These are phyloP conservation scores for Backusella westeae DNA, from an alignment of 192 early-diverging fungal species.

Conservation along the genomic window DNA sequence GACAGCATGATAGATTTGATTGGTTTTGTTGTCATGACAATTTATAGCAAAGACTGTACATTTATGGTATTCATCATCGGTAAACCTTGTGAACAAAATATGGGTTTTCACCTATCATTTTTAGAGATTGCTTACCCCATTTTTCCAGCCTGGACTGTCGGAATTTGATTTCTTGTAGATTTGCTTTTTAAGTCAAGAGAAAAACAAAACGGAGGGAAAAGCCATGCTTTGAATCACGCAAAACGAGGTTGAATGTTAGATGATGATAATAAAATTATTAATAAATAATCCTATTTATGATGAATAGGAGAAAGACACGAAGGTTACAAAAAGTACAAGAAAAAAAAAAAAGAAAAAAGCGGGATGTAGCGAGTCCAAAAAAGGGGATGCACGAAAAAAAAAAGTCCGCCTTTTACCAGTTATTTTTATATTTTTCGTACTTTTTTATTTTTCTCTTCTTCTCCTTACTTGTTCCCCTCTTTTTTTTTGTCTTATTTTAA, in stretches of 20 bases:
- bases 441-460: not conserved
- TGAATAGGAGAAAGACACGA: not conserved
- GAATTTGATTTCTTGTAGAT: not conserved
- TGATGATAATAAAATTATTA: not conserved
- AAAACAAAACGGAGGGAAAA: not conserved
- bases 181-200: not conserved
- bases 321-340: not conserved
- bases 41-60: not conserved
- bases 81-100: not conserved
- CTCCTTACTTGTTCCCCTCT: not conserved
- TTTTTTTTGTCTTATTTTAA: not conserved
- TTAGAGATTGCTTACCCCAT: not conserved
- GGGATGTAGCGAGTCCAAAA: not conserved
- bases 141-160: not conserved
- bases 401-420: not conserved
- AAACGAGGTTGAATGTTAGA: not conserved
- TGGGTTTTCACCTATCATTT: not conserved
- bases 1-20: too few relatives aligned
- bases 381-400: not conserved
- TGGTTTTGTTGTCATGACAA: not conserved
- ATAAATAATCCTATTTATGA: not conserved
- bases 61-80: not conserved
- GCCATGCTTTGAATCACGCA: not conserved
- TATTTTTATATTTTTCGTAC: not conserved
- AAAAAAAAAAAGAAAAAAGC: not conserved